Base-by-base conservation (phyloP, 2,329 filamentous ascomycete species). In the Exserohilum rostratum region DNA sequence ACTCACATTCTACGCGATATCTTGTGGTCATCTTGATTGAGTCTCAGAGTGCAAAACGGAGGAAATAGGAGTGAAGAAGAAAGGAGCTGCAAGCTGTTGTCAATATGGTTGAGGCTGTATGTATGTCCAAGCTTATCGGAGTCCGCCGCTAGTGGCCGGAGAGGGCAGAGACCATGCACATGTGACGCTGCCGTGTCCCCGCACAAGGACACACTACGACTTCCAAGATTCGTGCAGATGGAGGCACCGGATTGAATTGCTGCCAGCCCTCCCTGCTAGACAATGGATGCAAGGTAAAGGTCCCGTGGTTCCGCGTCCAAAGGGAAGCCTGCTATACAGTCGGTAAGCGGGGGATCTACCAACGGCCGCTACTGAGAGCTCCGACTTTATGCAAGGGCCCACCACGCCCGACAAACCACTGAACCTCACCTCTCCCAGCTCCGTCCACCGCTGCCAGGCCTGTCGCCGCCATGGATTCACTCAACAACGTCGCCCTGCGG, bases 401-500 rank as follows among this genome's bases (percentile, higher is more conserved):
- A 56, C 35, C 40, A 49, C 31, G 42, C 30, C 52, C 29, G 31
- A 54, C 38, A 56, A 58, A 37, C 44, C 42, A 33, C 51, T 47
- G 46, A 44, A 57, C 46, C 50, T 30, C 55, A 53, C 55, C 50
- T 50, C 34, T 37, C 39, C 44, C 50, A 46, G 43, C 33, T 48
- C 22, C 42, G 15, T 31, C 51, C 39, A 39, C 40, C 45, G 10
- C 30, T 42, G 34, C 25, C 29, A 20, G 50, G 49, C 40, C 18
- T 30, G 43, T 34, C 27, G 31, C 29, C 34, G 43, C 42, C 37
- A 74, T 72, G 67, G 66, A 68, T 15, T 61, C 71, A 17, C 56
- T 71, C 34, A 66, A 69, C 17, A 82, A 69, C 15, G 69, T 91
- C 46, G 84, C 87, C 9, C 77, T 93, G 54, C 84, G 85, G 53